Evolutionary conservation across 2,329 filamentous ascomycete species (phyloP).

Genomic region (Aspergillus aculeatinus): DNA sequence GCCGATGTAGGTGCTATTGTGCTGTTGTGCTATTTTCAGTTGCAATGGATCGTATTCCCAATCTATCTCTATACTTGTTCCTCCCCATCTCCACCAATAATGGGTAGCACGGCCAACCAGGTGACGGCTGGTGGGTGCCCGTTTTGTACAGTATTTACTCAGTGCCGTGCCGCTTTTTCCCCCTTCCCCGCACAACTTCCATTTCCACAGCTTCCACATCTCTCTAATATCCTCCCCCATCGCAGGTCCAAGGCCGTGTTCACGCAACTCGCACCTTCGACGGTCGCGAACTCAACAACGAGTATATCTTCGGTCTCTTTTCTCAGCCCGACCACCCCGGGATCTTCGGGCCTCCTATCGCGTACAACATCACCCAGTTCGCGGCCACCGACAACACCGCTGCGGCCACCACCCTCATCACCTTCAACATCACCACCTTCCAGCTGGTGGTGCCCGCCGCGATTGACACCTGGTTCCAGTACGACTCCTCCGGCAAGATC

Average conservation of each 20-base stretch:
- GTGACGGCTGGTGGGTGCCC: too few species aligned
- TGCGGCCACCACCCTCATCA: conserved; percentile 23
- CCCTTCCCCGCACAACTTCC: background rate
- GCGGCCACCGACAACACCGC: conserved; percentile 23
- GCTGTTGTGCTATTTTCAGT: background rate
- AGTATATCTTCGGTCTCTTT: conserved; percentile 31
- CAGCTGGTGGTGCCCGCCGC: conserved; percentile 22
- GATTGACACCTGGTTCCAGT: conserved; percentile 12
- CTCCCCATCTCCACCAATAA: background rate
- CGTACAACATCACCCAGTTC: conserved; percentile 28
- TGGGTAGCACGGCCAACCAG: too few species aligned
- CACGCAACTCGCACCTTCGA: conserved; percentile 28
- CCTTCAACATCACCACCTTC: conserved; percentile 26
- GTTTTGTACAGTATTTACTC: too few species aligned
- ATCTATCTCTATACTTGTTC: background rate
- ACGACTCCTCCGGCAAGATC: conserved; percentile 16
- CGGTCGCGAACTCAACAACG: conserved; percentile 27
- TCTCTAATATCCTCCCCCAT: background rate
- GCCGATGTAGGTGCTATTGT: conserved; percentile 16
- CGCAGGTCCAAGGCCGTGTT: conserved; percentile 27
- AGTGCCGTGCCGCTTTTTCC: too few species aligned
- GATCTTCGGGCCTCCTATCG: conserved; percentile 23
- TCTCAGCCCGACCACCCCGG: conserved; percentile 19
- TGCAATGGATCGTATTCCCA: background rate
- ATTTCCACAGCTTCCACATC: background rate